Conservation (phyloP, 2,329 filamentous ascomycete species). For the Xylariaceae sp. region DNA sequence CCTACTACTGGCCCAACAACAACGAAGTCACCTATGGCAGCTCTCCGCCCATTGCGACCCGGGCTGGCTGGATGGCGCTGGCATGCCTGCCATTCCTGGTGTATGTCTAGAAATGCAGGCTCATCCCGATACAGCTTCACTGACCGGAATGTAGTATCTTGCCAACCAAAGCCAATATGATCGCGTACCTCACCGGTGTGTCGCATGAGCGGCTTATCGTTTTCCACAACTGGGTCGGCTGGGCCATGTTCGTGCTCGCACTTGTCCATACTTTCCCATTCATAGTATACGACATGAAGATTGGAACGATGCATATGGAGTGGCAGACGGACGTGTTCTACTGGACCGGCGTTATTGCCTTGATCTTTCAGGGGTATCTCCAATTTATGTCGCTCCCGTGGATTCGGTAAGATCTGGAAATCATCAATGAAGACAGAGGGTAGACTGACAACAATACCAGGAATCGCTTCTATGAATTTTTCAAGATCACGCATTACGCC, state of each 20-base stretch:
- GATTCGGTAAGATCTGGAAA: slow-evolving; percentile 36
- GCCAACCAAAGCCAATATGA: slow-evolving; percentile 51
- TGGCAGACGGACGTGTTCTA: slow-evolving; percentile 44
- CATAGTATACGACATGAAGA: slow-evolving; percentile 46
- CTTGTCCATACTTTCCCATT: slow-evolving; percentile 58
- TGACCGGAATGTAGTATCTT: slow-evolving; percentile 28
- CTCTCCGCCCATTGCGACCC: slow-evolving; percentile 49
- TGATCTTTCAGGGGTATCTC: slow-evolving; percentile 50
- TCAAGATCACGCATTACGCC: slow-evolving; percentile 53
- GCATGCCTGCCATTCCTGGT: slow-evolving; percentile 48
- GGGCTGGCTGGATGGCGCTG: slow-evolving; percentile 48
- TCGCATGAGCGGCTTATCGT: slow-evolving; percentile 54
- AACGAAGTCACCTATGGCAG: slow-evolving; percentile 36
- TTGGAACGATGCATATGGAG: slow-evolving; percentile 42
- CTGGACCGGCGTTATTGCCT: slow-evolving; percentile 51
- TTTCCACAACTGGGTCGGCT: slow-evolving; percentile 51
- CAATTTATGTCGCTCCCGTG: slow-evolving; percentile 49
- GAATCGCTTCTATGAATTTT: slow-evolving; percentile 55
- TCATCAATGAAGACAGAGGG: no score
- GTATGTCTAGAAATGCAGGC: background rate
- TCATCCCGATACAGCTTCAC: background rate
- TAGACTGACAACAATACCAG: slow-evolving; percentile 24
- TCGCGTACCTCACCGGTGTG: slow-evolving; percentile 49
- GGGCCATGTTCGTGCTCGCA: slow-evolving; percentile 52
- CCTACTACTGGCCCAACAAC: slow-evolving; percentile 53